Base-by-base conservation (phyloP, 495 filamentous ascomycete genomes). In the Penicillium robsamsonii region DNA sequence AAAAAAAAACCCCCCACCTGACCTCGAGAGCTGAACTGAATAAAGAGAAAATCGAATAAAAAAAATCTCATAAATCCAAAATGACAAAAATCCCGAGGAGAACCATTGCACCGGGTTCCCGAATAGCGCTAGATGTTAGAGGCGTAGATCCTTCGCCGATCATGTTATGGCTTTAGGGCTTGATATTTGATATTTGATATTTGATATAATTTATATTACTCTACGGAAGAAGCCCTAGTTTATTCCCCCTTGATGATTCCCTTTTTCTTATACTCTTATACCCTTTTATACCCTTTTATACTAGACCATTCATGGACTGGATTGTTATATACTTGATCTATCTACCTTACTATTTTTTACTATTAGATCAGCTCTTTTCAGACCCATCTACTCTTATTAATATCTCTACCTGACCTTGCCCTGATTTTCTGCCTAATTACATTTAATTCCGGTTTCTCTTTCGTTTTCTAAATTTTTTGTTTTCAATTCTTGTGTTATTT, bases 21-120 rank as follows among this genome's bases (percentile, higher is more conserved):
- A 59, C 31, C 25, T 50, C 3, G 22, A 46, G 30, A 54, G 50
- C 50, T 52, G 50, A 52, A 43, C 7, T 38, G 18, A 25, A 15
- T 22, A 20, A 43, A 43, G 7, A 17, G 10, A 13, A 43, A 24
- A 43, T 43, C 25, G 6, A 55, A 50, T 46, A 35, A 30, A 54
- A 45, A 24, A 10, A 29, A 51, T 5, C 33, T 25, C 29, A 17
- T 6, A 46, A 29, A 46, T 5, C 7, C 15, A 46, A 30, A 11
- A 18, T 17, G 51, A 31, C 45, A 45, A 13, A 53, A n/a, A 55
- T 46, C 27, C 13, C 25, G 25, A 27, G 25, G 53, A 47, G 66
- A 62, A 64, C 66, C 66, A 62, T 5, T 33, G 31, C 56, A n/a
- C 55, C 61, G 66, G 66, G 66, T 64, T 62, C 61, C 66, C 60